phyloP scores from a whole-genome alignment of 306 rosid genomes.

The Vigna radiata region DNA sequence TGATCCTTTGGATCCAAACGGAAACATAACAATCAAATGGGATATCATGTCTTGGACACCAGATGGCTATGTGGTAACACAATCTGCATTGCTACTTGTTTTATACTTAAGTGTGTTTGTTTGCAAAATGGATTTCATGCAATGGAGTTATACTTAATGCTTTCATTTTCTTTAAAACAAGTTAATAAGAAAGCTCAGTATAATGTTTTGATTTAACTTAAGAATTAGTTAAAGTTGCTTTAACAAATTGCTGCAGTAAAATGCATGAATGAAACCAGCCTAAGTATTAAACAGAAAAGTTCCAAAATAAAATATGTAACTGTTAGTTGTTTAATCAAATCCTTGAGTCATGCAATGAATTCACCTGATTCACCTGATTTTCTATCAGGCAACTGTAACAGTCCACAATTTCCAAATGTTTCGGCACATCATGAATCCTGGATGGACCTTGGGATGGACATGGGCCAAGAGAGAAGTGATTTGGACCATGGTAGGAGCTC shows the following conservation, averaged over 20 bases:
- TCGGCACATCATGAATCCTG: slow-evolving; percentile 90
- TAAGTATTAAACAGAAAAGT: not conserved
- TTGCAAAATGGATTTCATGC: not conserved
- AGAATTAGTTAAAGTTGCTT: too few relatives aligned
- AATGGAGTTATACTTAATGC: too few relatives aligned
- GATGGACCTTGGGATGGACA: slow-evolving; percentile 94
- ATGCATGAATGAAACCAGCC: slow-evolving; percentile 18
- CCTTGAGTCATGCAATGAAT: not conserved
- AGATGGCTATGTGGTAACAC: slow-evolving; percentile 87
- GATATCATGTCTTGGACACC: slow-evolving; percentile 94
- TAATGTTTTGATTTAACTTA: too few relatives aligned
- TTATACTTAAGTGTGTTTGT: not conserved
- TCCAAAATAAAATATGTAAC: slow-evolving; percentile 5
- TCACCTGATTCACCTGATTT: too few relatives aligned
- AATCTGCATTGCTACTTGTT: slow-evolving; percentile 24
- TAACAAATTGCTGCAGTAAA: not conserved
- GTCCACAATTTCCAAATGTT: slow-evolving; percentile 86
- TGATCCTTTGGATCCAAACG: slow-evolving; percentile 97
- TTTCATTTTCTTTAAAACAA: too few relatives aligned
- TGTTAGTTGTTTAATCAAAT: not conserved
- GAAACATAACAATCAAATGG: slow-evolving; percentile 90
- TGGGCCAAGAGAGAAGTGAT: slow-evolving; percentile 93
- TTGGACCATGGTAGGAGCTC: slow-evolving; percentile 86
- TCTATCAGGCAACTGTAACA: slow-evolving; percentile 71
- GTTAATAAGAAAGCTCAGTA: too few relatives aligned